These are phyloP conservation scores for Bipolaris victoriae DNA, from an alignment of 2,329 filamentous ascomycete genomes.

Conservation along the genomic window DNA sequence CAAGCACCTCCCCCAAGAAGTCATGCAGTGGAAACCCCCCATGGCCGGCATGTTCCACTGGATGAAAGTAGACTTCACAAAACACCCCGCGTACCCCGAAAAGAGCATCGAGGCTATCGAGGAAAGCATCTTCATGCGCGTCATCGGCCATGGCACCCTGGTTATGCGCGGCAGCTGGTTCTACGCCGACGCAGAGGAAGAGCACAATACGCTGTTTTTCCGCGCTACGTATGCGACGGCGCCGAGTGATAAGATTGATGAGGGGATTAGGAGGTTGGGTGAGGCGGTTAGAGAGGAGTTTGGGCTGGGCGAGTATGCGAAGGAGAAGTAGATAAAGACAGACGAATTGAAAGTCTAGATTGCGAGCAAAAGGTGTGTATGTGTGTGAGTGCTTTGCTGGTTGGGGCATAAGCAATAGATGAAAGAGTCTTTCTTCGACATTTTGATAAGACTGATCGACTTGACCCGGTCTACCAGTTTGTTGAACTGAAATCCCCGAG, in stretches of 20 bases:
- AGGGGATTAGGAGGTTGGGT: constrained; percentile 69
- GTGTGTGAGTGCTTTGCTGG: background rate
- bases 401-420: background rate
- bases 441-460: background rate
- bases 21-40: constrained; percentile 81
- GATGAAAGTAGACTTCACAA: constrained; percentile 70
- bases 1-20: constrained; percentile 71
- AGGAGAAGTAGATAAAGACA: background rate
- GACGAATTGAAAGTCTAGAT: background rate
- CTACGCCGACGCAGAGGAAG: constrained; percentile 70
- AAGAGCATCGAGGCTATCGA: constrained; percentile 70
- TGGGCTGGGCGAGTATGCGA: constrained; percentile 46
- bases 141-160: constrained; percentile 78
- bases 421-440: background rate
- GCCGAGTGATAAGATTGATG: constrained; percentile 57
- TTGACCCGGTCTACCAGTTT: background rate
- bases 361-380: background rate
- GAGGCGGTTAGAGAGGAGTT: constrained; percentile 71
- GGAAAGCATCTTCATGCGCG: constrained; percentile 81
- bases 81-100: constrained; percentile 65
- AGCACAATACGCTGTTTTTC: constrained; percentile 76
- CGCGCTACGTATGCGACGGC: constrained; percentile 88
- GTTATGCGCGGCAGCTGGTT: constrained; percentile 92
- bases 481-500: background rate
- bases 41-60: constrained; percentile 95